Conservation (phyloP, 176 grass and related monocot genomes). For the Microstegium vimineum region DNA sequence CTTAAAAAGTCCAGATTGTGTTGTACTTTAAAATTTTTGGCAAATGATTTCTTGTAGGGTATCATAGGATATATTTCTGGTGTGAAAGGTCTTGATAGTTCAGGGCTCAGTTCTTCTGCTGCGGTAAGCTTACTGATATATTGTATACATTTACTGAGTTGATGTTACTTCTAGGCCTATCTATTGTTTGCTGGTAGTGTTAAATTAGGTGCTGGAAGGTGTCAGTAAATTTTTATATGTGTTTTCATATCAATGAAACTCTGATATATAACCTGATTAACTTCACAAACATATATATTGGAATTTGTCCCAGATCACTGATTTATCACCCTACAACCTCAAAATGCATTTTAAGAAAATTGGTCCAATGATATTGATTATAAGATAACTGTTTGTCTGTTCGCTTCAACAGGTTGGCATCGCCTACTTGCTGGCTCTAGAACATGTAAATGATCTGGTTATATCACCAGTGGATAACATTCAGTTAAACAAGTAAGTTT, state of each 20-base stretch:
- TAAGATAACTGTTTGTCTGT: slow-evolving; percentile 2
- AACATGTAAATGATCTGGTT: slow-evolving; percentile 65
- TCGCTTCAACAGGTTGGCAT: slow-evolving; percentile 75
- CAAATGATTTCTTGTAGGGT: slow-evolving; percentile 44
- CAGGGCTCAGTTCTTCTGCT: slow-evolving; percentile 95
- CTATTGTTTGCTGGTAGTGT: background rate
- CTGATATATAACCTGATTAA: background rate
- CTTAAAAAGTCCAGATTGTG: slow-evolving; percentile 14
- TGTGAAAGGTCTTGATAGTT: slow-evolving; percentile 84
- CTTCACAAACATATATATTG: background rate
- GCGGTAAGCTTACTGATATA: slow-evolving; percentile 56
- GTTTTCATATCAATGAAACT: background rate
- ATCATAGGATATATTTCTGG: slow-evolving; percentile 87
- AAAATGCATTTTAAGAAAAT: background rate
- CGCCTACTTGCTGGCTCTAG: slow-evolving; percentile 88
- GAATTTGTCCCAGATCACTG: slow-evolving; percentile 1
- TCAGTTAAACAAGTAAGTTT: slow-evolving; percentile 78
- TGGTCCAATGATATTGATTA: background rate
- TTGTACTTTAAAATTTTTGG: background rate
- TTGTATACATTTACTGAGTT: background rate
- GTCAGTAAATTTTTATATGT: background rate
- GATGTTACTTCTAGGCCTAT: background rate
- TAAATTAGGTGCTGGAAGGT: background rate
- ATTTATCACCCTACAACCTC: background rate
- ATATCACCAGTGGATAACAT: slow-evolving; percentile 76